These are phyloP conservation scores for Hyphopichia homilentoma DNA, from an alignment of 805 yeast species.

Conservation along the genomic window DNA sequence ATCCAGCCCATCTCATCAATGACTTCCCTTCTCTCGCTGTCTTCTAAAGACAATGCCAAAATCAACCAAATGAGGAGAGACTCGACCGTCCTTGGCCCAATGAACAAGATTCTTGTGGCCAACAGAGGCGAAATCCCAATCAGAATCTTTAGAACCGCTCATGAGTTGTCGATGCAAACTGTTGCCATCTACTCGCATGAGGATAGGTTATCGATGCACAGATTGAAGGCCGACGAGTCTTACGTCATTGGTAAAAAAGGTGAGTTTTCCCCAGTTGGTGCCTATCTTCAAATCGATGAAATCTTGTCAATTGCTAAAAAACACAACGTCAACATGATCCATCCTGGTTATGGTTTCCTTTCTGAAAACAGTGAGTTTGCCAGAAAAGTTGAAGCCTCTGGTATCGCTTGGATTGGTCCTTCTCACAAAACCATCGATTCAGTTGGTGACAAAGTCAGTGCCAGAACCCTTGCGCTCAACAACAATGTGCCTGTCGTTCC, in stretches of 20 bases:
- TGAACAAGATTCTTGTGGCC: constrained; percentile 69
- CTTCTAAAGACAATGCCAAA: constrained; percentile 13
- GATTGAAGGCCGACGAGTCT: constrained; percentile 91
- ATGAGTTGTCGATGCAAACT: constrained; percentile 94
- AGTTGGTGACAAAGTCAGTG: constrained; percentile 96
- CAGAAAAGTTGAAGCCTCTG: constrained; percentile 80
- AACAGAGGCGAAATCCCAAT: constrained; percentile 85
- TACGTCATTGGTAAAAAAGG: constrained; percentile 89
- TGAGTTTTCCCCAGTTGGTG: constrained; percentile 91
- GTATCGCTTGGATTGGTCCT: constrained; percentile 97
- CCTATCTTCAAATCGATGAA: constrained; percentile 93
- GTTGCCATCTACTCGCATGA: constrained; percentile 97
- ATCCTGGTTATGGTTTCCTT: constrained; percentile 56
- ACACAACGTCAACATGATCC: constrained; percentile 37
- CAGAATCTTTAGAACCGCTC: constrained; percentile 94
- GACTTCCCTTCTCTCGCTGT: constrained; percentile 7
- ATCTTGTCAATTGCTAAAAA: constrained; percentile 65
- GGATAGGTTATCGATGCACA: constrained; percentile 90
- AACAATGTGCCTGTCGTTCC: constrained; percentile 93
- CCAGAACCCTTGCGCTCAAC: constrained; percentile 78
- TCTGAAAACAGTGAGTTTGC: constrained; percentile 95
- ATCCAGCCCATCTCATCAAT: constrained; percentile 4
- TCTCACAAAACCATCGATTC: constrained; percentile 81
- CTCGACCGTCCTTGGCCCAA: constrained; percentile 41
- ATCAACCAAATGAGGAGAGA: constrained; percentile 40